Conservation (phyloP, 352 stramenopile genomes). For the Globisporangium nodosum region DNA sequence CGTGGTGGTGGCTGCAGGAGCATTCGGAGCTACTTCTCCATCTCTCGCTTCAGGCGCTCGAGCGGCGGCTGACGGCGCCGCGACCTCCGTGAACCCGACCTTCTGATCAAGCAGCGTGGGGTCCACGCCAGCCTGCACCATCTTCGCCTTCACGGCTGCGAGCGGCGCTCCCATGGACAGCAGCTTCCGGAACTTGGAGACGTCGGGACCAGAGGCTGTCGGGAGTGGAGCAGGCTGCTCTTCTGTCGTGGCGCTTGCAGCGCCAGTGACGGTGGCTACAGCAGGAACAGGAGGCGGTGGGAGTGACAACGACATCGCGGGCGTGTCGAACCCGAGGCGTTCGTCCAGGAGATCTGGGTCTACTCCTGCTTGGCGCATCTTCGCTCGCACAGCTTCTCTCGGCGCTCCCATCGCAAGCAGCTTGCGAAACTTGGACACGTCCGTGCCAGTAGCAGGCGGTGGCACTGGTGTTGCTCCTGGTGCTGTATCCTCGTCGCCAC, state of each 20-base stretch:
- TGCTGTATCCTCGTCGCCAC: neutral
- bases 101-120: slow-evolving; percentile 39
- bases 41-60: neutral
- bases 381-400: slow-evolving; percentile 56
- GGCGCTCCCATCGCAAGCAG: slow-evolving; percentile 85
- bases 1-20: slow-evolving; percentile 4
- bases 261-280: neutral
- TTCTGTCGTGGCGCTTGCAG: neutral
- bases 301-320: slow-evolving; percentile 52
- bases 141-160: slow-evolving; percentile 57
- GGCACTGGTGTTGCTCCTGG: neutral
- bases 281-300: neutral
- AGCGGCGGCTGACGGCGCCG: neutral
- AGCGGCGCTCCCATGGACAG: slow-evolving; percentile 57
- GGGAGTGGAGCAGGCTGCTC: neutral
- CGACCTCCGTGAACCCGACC: slow-evolving; percentile 2
- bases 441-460: slow-evolving; percentile 11
- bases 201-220: slow-evolving; percentile 15
- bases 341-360: slow-evolving; percentile 54
- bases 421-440: slow-evolving; percentile 88
- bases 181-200: slow-evolving; percentile 60
- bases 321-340: slow-evolving; percentile 29
- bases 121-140: slow-evolving; percentile 54
- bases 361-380: slow-evolving; percentile 62
- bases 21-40: slow-evolving; percentile 7